Base-by-base conservation (phyloP, 2,329 filamentous ascomycete genomes). In the Hymenoscyphus linearis region DNA sequence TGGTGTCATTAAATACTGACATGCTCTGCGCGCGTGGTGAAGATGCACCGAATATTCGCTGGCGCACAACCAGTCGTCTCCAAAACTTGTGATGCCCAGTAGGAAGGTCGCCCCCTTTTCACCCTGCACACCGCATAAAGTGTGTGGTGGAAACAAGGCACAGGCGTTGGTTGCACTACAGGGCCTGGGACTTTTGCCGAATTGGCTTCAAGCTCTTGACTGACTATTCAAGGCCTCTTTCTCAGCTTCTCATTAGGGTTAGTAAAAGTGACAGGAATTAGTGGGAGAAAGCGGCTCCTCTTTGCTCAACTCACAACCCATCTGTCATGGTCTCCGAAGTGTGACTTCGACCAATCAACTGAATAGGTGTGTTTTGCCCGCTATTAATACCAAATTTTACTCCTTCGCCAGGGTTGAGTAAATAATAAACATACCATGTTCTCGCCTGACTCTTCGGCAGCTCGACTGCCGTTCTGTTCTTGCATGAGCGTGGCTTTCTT, bases 381-480 rank as follows among this genome's bases (percentile, higher is more conserved):
- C n/a, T 22, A 47, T 47, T 22, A 47, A 12, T 47, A 47, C 40
- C 40, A 22, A 18, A n/a, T 6, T 47, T 47, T n/a, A 47, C 40
- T 47, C n/a, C 40, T 25, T 47, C 40, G 6, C 18, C 14, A 44
- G 31, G 31, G 6, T 31, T 31, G 31, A 31, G 31, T 31, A 31
- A 31, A 31, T 9, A 31, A 31, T 31, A 44, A 44, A 44, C 16
- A 44, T 44, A 44, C 37, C 18, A 55, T 25, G 18, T 54, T 22
- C 50, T 44, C 18, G 31, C 54, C 53, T 31, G 31, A 31, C 31
- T 31, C 14, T 47, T n/a, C 50, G 57, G 40, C 25, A 34, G 31
- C n/a, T 56, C 40, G 60, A 56, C 56, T 59, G 60, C 56, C 60
- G 60, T 37, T 57, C 18, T 57, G 25, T 22, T 52, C 25, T 56